Percentiles rank a stretch among this genome's conserved stretches.
phyloP scores from a whole-genome alignment of 1,284 basidiomycete species.

The Ceratobasidium papillatum region DNA sequence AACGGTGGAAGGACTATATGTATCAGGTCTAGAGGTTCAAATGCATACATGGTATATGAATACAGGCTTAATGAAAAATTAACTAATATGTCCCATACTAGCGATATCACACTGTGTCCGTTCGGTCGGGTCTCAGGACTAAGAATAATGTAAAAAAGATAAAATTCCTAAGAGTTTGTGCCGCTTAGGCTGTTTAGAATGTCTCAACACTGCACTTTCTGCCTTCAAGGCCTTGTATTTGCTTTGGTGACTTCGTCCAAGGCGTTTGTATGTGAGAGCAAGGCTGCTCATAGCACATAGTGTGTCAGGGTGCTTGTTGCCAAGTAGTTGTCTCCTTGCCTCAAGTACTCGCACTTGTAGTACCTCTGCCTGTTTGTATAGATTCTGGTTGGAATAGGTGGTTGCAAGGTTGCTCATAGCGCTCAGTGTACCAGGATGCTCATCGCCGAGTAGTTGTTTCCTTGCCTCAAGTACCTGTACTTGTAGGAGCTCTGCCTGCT shows the following conservation, averaged over 20 bases:
- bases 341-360: neutral
- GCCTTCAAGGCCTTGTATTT: neutral
- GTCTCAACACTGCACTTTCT: neutral
- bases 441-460: neutral
- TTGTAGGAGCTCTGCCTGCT: slow-evolving; percentile 10
- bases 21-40: no score
- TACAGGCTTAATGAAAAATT: no score
- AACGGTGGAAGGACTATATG: no score
- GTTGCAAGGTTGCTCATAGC: slow-evolving; percentile 3
- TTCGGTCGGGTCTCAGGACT: no score
- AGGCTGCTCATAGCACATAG: neutral
- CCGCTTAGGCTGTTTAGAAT: neutral
- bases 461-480: neutral
- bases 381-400: neutral
- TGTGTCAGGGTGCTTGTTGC: neutral
- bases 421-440: slow-evolving; percentile 4
- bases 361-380: neutral
- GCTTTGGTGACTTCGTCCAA: neutral
- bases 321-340: neutral
- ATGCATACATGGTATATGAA: no score
- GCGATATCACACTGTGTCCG: no score
- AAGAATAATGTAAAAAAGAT: no score
- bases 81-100: no score
- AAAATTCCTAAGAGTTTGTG: no score
- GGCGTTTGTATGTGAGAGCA: neutral